Evolutionary conservation across 345 rosid species (phyloP), one percentile per base, ranked within the genome.

Genomic region (Eucalyptus cloeziana): DNA sequence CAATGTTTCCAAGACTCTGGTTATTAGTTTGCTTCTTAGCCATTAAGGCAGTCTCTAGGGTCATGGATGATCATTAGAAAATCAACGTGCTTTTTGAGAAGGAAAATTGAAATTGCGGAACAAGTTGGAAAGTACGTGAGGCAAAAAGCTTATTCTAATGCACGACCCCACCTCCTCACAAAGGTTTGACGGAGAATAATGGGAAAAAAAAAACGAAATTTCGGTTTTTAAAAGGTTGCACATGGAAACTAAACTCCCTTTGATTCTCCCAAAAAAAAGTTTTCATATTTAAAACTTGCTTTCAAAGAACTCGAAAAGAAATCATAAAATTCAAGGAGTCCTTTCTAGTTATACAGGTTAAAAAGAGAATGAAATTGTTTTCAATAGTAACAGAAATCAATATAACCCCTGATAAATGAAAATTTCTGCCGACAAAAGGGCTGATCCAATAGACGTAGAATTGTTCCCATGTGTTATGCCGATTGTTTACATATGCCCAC

Each of bases 401-500:
- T 44, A 37, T 21, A 76, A 76, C 83, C 47, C 47, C 80, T 64
- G 12, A 37, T 5, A 33, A 37, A 37, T 37, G 27, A 76, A 37
- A 76, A 22, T 71, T 71, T 19, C 25, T 5, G 25, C 47, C 99
- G 4, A 94, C 89, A 85, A 95, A 97, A 47, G 99, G 98, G 91
- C 98, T 93, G 86, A 98, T 88, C 99, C 99, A 98, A 88, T 97
- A 95, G 37, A 98, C 99, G 51, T 97, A 98, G 87, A 96, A 90
- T 86, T 98, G 99, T 89, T 97, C 97, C 99, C 98, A 97, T 86
- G 97, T 95, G 92, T 93, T 91, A 91, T 98, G 99, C 92, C 96
- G 85, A 37, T 93, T 96, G 95, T 95, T 90, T 54, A 96, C 67
- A 85, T 95, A 98, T 31, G 97, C 99, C 99, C 99, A 98, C 16